A percentile compares a stretch with the other conserved stretches of the same genome.
phyloP scores from a whole-genome alignment of 768 basidiomycete genomes.

The Lactarius evosmus region DNA sequence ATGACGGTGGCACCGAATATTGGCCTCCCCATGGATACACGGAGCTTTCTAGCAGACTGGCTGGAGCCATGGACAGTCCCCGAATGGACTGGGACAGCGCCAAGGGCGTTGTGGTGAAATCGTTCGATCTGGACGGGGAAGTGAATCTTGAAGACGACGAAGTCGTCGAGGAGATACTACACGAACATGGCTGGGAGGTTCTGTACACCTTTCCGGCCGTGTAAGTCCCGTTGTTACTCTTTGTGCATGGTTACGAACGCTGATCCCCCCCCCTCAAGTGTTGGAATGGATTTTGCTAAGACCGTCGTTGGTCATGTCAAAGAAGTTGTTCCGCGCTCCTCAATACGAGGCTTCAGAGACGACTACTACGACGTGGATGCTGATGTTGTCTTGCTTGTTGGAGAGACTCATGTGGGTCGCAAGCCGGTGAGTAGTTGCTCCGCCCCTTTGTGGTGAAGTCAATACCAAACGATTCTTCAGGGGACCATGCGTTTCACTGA shows the following conservation, averaged over 20 bases:
- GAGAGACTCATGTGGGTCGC: slow-evolving; percentile 41
- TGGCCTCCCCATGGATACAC: slow-evolving; percentile 12
- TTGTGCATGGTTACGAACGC: background rate
- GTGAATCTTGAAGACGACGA: slow-evolving; percentile 31
- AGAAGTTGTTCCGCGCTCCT: slow-evolving; percentile 38
- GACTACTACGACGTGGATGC: slow-evolving; percentile 33
- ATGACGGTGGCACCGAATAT: slow-evolving; percentile 19
- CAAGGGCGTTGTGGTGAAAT: slow-evolving; percentile 1
- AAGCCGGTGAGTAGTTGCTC: slow-evolving; percentile 38
- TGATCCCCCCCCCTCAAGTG: slow-evolving; percentile 33
- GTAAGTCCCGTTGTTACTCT: slow-evolving; percentile 34
- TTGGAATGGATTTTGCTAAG: slow-evolving; percentile 46
- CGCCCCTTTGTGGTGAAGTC: background rate
- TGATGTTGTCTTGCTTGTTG: slow-evolving; percentile 41
- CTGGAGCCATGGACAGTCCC: background rate
- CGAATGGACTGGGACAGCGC: slow-evolving; percentile 11
- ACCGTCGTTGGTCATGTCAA: slow-evolving; percentile 40
- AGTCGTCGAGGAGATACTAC: slow-evolving; percentile 35
- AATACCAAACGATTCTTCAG: slow-evolving; percentile 1
- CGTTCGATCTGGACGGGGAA: background rate
- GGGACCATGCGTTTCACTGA: slow-evolving; percentile 26
- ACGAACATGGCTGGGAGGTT: slow-evolving; percentile 40
- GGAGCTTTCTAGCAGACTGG: slow-evolving; percentile 3
- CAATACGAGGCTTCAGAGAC: too few species aligned
- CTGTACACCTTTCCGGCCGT: slow-evolving; percentile 41